Evolutionary conservation across 495 filamentous ascomycete genomes (phyloP), one percentile per base, ranked within the genome.

Genomic region (Trypethelium eluteriae): DNA sequence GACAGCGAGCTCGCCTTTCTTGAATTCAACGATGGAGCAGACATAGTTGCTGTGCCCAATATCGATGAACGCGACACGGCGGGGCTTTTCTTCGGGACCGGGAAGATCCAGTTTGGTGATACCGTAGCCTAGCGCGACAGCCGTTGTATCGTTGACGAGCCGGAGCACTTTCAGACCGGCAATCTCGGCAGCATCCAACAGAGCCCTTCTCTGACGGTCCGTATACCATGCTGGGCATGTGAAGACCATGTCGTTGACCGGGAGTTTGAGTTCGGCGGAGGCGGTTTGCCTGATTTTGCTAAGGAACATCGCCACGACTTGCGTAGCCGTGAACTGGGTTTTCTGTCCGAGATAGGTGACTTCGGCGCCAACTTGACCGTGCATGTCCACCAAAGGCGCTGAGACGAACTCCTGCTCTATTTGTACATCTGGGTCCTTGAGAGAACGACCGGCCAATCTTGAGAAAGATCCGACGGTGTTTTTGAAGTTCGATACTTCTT

Each of bases 401-500:
- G 91, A 90, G 79, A 93, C 89, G 78, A 84, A 99, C 73, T 95
- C 82, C 79, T 93, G 86, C 84, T 99, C 94, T 71, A 93, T 83
- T 76, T 91, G 81, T 64, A 96, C 82, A 83, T 99, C 94, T 72
- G 93, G 92, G 75, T 99, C 94, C 72, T 85, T 87, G 77, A 91
- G 81, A 44, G 83, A 82, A 72, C 94, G 90, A 71, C 94, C 94
- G 73, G 89, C 87, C 64, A 99, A 84, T 73, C 94, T 89, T 82
- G 96, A 96, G 65, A 99, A 84, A 69, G 86, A 93, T 76, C 85
- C 81, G 79, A 98, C 90, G 64, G 94, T 99, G 83, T 98, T 99
- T 83, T 96, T 99, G 70, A 99, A 84, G 81, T 99, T 99, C 70
- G 93, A 97, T 74, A 96, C 93, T 82, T 98, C 95, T 82, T 96